phyloP scores from a whole-genome alignment of 1,284 basidiomycete genomes.

The Cutaneotrichosporon sp. region DNA sequence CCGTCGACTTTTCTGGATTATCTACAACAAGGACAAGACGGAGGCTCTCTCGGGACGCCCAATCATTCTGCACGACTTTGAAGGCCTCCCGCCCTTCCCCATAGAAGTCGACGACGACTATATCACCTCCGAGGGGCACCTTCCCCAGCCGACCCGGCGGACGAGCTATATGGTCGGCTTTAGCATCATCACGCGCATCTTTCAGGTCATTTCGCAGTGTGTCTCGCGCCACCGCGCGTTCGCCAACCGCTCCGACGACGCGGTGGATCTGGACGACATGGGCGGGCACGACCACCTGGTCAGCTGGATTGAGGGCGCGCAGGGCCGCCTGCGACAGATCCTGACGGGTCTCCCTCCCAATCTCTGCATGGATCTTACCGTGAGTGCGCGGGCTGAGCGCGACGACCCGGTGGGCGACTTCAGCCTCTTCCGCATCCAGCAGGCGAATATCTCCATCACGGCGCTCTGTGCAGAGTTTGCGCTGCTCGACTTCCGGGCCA shows the following conservation, averaged over 20 bases:
- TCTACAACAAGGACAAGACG: constrained; percentile 31
- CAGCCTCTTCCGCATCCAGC: constrained; percentile 25
- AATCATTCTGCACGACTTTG: constrained; percentile 24
- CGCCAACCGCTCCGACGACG: constrained; percentile 5
- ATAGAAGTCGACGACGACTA: constrained; percentile 34
- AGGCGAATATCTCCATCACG: constrained; percentile 31
- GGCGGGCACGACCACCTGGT: background rate
- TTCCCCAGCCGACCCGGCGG: constrained; percentile 12
- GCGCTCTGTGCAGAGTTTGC: constrained; percentile 11
- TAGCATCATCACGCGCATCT: constrained; percentile 21
- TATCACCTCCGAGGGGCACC: constrained; percentile 17
- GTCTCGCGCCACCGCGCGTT: constrained; percentile 26
- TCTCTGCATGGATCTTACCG: background rate
- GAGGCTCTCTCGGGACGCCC: constrained; percentile 15
- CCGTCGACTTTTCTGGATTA: constrained; percentile 28
- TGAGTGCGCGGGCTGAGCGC: constrained; percentile 4
- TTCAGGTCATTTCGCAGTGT: constrained; percentile 26
- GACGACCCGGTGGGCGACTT: constrained; percentile 11
- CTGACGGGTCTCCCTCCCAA: constrained; percentile 4
- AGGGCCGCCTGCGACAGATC: constrained; percentile 2
- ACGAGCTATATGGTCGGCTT: constrained; percentile 28
- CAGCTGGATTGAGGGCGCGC: constrained; percentile 6
- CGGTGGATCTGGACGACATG: background rate
- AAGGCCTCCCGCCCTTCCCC: constrained; percentile 26
- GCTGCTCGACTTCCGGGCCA: constrained; percentile 20